These are phyloP conservation scores for Leishmania major DNA, from an alignment of 208 protist species.

Conservation along the genomic window DNA sequence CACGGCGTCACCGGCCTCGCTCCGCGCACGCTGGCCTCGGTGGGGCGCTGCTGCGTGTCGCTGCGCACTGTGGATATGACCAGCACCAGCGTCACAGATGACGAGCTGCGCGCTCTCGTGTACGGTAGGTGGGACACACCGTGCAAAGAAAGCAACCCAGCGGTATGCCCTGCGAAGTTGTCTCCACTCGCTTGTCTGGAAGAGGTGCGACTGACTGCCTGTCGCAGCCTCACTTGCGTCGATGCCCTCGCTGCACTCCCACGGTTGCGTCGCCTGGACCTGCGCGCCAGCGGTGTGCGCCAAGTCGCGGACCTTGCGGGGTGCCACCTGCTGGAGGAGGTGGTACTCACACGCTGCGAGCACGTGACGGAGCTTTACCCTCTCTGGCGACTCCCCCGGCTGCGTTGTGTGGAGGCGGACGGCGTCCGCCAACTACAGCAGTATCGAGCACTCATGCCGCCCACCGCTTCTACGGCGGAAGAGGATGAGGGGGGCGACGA, in stretches of 20 bases:
- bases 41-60: constrained; percentile 11
- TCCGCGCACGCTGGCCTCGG: constrained; percentile 3
- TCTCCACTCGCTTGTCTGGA: constrained; percentile 21
- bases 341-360: constrained; percentile 21
- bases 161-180: not conserved
- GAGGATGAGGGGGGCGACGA: not conserved
- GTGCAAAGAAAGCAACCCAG: not conserved
- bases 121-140: constrained; percentile 8
- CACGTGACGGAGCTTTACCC: constrained; percentile 12
- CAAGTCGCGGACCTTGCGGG: constrained; percentile 3
- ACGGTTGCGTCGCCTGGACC: constrained; percentile 16
- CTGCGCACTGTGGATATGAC: constrained; percentile 28
- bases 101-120: constrained; percentile 17
- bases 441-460: constrained; percentile 9
- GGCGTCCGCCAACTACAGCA: constrained; percentile 10
- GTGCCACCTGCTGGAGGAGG: constrained; percentile 23
- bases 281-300: constrained; percentile 21
- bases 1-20: constrained; percentile 14
- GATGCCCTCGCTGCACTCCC: constrained; percentile 20
- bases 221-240: constrained; percentile 16
- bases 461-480: not conserved
- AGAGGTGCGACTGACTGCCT: constrained; percentile 26
- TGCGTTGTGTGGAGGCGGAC: constrained; percentile 28
- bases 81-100: constrained; percentile 17
- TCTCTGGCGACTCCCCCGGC: constrained; percentile 24